These are phyloP conservation scores for Coemansia sp. DNA, from an alignment of 192 early-diverging fungal genomes.

Conservation along the genomic window DNA sequence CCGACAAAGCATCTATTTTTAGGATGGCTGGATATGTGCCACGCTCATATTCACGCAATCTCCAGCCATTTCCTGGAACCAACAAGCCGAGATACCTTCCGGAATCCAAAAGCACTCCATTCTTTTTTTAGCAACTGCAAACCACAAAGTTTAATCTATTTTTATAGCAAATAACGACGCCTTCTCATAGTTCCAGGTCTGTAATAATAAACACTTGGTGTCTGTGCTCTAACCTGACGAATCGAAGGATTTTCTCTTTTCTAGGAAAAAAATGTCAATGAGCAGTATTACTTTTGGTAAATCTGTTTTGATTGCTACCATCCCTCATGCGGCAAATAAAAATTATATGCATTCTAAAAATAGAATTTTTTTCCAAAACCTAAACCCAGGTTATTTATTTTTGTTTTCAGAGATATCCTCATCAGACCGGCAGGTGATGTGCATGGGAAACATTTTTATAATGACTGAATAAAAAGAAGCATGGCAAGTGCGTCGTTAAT, in stretches of 20 bases:
- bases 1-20: too few relatives aligned
- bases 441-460: too few relatives aligned
- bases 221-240: neutral
- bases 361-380: constrained; percentile 6
- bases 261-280: too few relatives aligned
- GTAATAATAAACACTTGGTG: neutral
- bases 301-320: neutral
- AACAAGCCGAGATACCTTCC: neutral
- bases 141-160: constrained; percentile 12
- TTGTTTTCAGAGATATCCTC: neutral
- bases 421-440: neutral
- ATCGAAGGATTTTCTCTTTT: neutral
- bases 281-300: neutral
- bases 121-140: constrained; percentile 3
- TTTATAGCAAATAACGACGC: neutral
- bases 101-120: neutral
- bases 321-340: neutral
- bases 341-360: neutral
- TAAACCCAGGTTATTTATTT: neutral
- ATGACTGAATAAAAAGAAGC: too few relatives aligned
- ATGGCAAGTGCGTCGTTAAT: too few relatives aligned
- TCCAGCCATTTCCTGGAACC: neutral
- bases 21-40: neutral
- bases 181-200: neutral
- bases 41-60: neutral